These are phyloP conservation scores for Talaromyces proteolyticus DNA, from an alignment of 495 filamentous ascomycete genomes.

Conservation along the genomic window DNA sequence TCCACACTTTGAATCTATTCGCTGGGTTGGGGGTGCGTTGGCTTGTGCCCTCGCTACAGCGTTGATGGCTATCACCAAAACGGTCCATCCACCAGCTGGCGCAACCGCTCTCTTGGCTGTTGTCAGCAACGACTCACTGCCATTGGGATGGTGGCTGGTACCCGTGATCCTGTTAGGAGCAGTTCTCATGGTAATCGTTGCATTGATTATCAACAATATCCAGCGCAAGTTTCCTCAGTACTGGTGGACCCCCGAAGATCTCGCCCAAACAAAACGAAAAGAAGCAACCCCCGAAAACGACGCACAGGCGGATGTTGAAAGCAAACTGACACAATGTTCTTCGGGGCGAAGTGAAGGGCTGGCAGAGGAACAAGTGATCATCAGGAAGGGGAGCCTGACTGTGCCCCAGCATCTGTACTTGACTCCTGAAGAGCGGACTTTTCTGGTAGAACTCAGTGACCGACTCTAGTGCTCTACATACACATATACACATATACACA, in stretches of 20 bases:
- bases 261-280: conserved; percentile 8
- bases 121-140: conserved; percentile 44
- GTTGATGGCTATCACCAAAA: conserved; percentile 71
- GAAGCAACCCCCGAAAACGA: not conserved
- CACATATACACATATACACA: not conserved
- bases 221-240: conserved; percentile 70
- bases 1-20: conserved; percentile 32
- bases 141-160: conserved; percentile 69
- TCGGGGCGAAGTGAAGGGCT: not conserved
- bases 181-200: conserved; percentile 58
- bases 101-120: conserved; percentile 80
- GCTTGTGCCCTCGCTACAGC: conserved; percentile 63
- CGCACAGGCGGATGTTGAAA: conserved; percentile 18
- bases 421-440: conserved; percentile 22
- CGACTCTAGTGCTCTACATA: conserved; percentile 17
- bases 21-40: conserved; percentile 65
- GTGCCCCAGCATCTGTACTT: conserved; percentile 30
- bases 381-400: conserved; percentile 21
- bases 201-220: conserved; percentile 70
- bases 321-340: not conserved
- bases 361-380: conserved; percentile 19
- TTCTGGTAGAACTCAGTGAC: conserved; percentile 25
- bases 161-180: conserved; percentile 61
- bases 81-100: conserved; percentile 82
- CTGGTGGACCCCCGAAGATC: conserved; percentile 53